Percentiles rank a stretch among this genome's conserved stretches.
Conservation (phyloP, 805 yeast genomes). For the Geotrichum ghanense region DNA sequence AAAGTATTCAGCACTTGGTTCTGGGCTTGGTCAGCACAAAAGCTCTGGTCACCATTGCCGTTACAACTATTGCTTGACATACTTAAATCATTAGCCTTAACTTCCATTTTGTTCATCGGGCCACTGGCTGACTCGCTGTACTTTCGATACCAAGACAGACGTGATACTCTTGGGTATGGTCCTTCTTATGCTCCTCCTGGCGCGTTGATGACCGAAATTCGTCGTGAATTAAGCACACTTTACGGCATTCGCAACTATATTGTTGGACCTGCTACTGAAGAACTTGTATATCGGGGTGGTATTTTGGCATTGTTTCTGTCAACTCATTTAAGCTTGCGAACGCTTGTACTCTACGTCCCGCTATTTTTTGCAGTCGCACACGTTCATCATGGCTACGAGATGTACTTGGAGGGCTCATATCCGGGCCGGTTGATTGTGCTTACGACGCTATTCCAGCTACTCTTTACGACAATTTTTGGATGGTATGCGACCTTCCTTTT, state of each 20-base stretch:
- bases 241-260: conserved; percentile 45
- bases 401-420: conserved; percentile 22
- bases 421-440: conserved; percentile 22
- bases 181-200: conserved; percentile 1
- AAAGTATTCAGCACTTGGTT: not conserved
- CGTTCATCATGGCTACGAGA: conserved; percentile 56
- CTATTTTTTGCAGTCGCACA: conserved; percentile 68
- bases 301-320: conserved; percentile 23
- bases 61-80: conserved; percentile 12
- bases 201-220: conserved; percentile 3
- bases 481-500: conserved; percentile 47
- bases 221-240: conserved; percentile 19
- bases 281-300: conserved; percentile 51
- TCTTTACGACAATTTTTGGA: conserved; percentile 65
- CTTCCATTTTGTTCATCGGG: conserved; percentile 36
- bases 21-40: not conserved
- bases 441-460: conserved; percentile 39
- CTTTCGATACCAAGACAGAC: conserved; percentile 15
- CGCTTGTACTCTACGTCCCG: conserved; percentile 38
- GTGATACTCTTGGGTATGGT: not conserved
- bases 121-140: conserved; percentile 32
- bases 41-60: conserved; percentile 4
- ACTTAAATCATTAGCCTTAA: conserved; percentile 20
- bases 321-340: conserved; percentile 7
- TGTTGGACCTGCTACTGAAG: conserved; percentile 73